Base-by-base conservation (phyloP, 768 basidiomycete genomes). In the Panaeolus cyanescens region DNA sequence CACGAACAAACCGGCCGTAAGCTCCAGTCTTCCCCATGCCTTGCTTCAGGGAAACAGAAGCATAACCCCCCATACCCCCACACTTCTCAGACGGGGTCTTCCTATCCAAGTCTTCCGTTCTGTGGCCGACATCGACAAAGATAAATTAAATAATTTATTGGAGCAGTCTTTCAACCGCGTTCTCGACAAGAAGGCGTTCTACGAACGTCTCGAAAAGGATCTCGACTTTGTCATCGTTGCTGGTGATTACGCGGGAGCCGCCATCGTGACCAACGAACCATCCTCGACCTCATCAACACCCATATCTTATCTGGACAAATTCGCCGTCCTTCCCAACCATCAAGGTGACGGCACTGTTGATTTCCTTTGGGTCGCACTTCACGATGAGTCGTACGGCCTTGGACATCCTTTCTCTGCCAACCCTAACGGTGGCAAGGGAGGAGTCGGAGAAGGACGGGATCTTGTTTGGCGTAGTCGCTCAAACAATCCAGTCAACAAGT, bases 311-410 rank as follows among this genome's bases (percentile, higher is more conserved):
- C 86, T 99, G 54, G 97, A 99, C 82, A 99, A 99, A 77, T 99
- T 99, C 72, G 96, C 96, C 15, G 95, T 99, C 37, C 82, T 96
- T 36, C 97, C 97, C 2, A 88, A 82, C 62, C 88, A 98, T 70
- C 97, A 99, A 75, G 97, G 97, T 20, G 96, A 99, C 69, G 97
- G 97, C 17, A 99, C 97, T 0, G 97, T 99, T 60, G 97, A 99
- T 77, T 99, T 99, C 79, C 80, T 99, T 34, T 99, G 97, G 97
- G 96, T 98, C 40, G 96, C 96, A 15, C 78, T 99, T 55, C 95
- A 99, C 67, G 97, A 99, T 74, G 97, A 99, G 76, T 94, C 97
- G 8, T 99, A 96, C 68, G 97, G 97, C 20, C 85, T 98, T 17
- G 97, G 97, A 0, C 85, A 96, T 55, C 89, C 92, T 8, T 96